phyloP scores from a whole-genome alignment of 305 asterid species.

The Stenogyne calaminthoides region DNA sequence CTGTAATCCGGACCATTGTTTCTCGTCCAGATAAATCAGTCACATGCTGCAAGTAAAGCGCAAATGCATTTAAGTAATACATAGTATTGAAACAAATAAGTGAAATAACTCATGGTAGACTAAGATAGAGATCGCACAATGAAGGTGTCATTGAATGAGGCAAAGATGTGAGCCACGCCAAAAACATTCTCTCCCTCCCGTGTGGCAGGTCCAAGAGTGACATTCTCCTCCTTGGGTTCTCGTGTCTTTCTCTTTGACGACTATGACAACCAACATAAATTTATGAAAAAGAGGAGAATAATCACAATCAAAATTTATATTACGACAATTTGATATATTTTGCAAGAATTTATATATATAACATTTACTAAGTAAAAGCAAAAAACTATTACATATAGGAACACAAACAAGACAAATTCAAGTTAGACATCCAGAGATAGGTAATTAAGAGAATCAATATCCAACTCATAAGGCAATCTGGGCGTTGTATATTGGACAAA shows the following conservation, averaged over 20 bases:
- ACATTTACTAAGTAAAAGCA: neutral
- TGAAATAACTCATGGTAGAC: neutral
- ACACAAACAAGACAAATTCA: neutral
- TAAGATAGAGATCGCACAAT: conserved; percentile 37
- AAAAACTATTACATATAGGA: neutral
- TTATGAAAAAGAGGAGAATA: neutral
- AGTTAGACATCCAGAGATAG: neutral
- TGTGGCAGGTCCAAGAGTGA: conserved; percentile 52
- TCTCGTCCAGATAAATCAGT: conserved; percentile 84
- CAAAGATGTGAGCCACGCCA: conserved; percentile 80
- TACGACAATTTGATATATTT: no score
- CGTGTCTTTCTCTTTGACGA: conserved; percentile 54
- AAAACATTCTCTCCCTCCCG: conserved; percentile 67
- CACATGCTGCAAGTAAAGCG: conserved; percentile 55
- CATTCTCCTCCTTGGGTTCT: conserved; percentile 56
- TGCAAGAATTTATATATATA: neutral
- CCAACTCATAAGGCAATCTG: neutral
- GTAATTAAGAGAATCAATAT: neutral
- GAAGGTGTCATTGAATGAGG: conserved; percentile 69
- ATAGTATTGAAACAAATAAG: conserved; percentile 23
- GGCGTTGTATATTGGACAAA: neutral
- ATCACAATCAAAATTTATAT: neutral
- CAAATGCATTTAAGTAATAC: neutral
- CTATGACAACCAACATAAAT: conserved; percentile 25
- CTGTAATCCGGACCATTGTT: conserved; percentile 79